phyloP scores from a whole-genome alignment of 257 asterid genomes.

The Nyctanthes arbortristis region DNA sequence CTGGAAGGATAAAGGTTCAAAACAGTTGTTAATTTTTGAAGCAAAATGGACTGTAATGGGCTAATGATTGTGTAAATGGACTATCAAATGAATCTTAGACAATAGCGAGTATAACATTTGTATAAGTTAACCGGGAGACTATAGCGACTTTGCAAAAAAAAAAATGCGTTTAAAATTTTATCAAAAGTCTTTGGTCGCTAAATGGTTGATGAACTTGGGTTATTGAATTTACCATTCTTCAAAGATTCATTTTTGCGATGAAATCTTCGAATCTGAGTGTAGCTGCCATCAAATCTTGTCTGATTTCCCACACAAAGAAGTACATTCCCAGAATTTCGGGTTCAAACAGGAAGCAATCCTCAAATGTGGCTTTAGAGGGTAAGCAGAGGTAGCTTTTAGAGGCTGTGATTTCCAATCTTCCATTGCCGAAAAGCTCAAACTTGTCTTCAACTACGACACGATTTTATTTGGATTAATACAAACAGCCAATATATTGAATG shows the following conservation, averaged over 20 bases:
- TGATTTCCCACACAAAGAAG: slow-evolving; percentile 70
- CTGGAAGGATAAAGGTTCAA: no score
- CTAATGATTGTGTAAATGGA: no score
- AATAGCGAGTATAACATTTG: no score
- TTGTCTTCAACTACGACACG: slow-evolving; percentile 48
- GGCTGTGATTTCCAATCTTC: slow-evolving; percentile 61
- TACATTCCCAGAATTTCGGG: slow-evolving; percentile 82
- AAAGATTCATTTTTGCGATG: slow-evolving; percentile 65
- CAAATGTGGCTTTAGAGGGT: slow-evolving; percentile 50
- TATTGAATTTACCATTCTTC: slow-evolving; percentile 54
- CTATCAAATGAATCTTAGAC: no score
- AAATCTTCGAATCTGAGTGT: slow-evolving; percentile 55
- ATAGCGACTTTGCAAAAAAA: no score
- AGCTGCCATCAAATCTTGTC: slow-evolving; percentile 74
- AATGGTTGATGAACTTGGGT: slow-evolving; percentile 75
- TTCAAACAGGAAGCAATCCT: slow-evolving; percentile 61
- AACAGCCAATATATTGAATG: slow-evolving; percentile 70
- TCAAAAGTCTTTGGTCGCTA: no score
- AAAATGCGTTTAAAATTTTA: no score
- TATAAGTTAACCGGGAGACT: no score
- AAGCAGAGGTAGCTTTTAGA: slow-evolving; percentile 87
- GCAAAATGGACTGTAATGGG: no score
- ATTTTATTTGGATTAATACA: slow-evolving; percentile 73
- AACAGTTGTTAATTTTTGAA: no score
- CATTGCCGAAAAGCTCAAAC: slow-evolving; percentile 44